Evolutionary conservation across 208 protist species (phyloP).

Genomic region (Wallacemonas rigidus): DNA sequence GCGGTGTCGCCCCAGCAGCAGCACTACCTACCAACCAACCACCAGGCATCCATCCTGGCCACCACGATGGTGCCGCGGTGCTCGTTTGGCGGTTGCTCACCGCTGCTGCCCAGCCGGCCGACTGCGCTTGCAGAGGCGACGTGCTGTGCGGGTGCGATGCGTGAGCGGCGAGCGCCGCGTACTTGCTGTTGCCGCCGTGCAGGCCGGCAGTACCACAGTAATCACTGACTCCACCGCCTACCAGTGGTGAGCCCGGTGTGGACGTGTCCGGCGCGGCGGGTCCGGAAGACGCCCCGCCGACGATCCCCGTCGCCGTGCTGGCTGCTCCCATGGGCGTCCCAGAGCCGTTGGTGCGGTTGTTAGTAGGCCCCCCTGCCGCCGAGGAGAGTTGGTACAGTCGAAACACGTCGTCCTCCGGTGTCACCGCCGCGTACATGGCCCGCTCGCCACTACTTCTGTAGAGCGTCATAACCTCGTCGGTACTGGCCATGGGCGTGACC

Average conservation of each 20-base stretch:
- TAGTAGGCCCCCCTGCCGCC: neutral
- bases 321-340: neutral
- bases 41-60: slow-evolving; percentile 1
- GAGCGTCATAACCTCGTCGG: neutral
- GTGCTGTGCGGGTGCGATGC: neutral
- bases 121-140: slow-evolving; percentile 3
- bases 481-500: neutral
- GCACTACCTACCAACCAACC: neutral
- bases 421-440: neutral
- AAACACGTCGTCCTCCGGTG: slow-evolving; percentile 11
- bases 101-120: neutral
- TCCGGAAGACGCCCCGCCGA: neutral
- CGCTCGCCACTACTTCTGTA: neutral
- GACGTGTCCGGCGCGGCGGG: neutral
- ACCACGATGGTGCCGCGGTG: slow-evolving; percentile 5
- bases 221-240: neutral
- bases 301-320: neutral
- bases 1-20: neutral
- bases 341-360: neutral
- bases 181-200: neutral
- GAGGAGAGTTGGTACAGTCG: slow-evolving; percentile 3
- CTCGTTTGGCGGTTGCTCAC: neutral
- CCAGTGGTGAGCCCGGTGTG: neutral
- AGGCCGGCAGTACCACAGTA: neutral
- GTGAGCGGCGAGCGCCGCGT: neutral